Conservation (phyloP, 2,329 filamentous ascomycete species). For the Aschersonia sp. region DNA sequence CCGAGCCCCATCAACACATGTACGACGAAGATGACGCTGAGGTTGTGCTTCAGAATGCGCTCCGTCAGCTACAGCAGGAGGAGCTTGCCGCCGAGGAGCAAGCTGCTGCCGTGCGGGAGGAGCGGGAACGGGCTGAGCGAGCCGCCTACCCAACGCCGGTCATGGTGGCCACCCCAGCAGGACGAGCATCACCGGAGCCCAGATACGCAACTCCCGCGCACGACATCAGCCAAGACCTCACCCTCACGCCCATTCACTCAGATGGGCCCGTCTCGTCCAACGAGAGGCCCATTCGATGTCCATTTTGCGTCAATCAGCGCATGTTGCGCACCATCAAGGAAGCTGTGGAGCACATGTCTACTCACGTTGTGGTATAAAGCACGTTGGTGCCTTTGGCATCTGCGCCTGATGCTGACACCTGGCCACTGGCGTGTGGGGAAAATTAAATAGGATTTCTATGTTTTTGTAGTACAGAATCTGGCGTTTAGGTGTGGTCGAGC, state of each 20-base stretch:
- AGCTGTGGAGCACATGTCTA: conserved; percentile 47
- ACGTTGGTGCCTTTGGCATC: neutral
- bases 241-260: conserved; percentile 39
- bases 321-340: conserved; percentile 47
- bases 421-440: too few relatives aligned
- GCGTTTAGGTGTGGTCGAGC: neutral
- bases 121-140: conserved; percentile 32
- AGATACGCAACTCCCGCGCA: conserved; percentile 20
- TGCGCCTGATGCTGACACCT: too few relatives aligned
- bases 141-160: conserved; percentile 13
- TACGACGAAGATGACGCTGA: conserved; percentile 41
- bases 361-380: conserved; percentile 39
- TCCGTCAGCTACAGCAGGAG: conserved; percentile 43
- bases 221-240: conserved; percentile 26
- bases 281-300: conserved; percentile 39
- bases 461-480: neutral
- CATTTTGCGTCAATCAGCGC: conserved; percentile 46
- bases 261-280: conserved; percentile 28
- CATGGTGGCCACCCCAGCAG: conserved; percentile 18
- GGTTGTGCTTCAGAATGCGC: conserved; percentile 41
- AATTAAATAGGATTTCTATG: neutral
- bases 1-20: conserved; percentile 19
- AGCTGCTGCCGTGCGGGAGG: conserved; percentile 37
- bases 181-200: conserved; percentile 14
- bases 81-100: conserved; percentile 44